These are phyloP conservation scores for Botrytis aclada DNA, from an alignment of 2,329 filamentous ascomycete species.

Conservation along the genomic window DNA sequence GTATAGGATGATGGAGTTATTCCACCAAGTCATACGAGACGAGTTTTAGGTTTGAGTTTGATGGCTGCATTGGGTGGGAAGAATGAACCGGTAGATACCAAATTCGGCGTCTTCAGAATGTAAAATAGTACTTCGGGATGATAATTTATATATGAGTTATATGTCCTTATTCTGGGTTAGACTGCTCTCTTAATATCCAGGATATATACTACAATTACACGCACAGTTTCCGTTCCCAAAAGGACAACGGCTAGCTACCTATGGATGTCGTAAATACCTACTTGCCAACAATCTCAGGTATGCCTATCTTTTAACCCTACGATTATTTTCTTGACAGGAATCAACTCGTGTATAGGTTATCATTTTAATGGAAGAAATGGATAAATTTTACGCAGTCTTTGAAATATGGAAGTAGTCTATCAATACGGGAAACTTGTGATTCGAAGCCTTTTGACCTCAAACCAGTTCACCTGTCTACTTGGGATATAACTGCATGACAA, in stretches of 20 bases:
- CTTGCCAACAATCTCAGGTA: neutral
- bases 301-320: neutral
- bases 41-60: conserved; percentile 69
- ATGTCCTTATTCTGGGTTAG: neutral
- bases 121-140: conserved; percentile 41
- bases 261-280: neutral
- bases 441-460: neutral
- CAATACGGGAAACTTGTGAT: neutral
- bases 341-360: neutral
- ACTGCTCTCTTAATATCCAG: neutral
- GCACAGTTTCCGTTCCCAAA: neutral
- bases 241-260: neutral
- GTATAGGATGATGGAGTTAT: conserved; percentile 73
- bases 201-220: neutral
- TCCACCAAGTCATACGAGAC: conserved; percentile 70
- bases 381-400: neutral
- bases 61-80: conserved; percentile 68
- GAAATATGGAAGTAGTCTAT: neutral
- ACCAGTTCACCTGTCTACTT: neutral
- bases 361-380: neutral
- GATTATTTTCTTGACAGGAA: neutral
- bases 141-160: neutral
- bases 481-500: neutral
- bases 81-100: conserved; percentile 59
- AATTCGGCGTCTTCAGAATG: conserved; percentile 83